Evolutionary conservation across 1,139 yeast species (phyloP), one percentile per base, ranked within the genome.

Genomic region (Debaryomyces coudertii): DNA sequence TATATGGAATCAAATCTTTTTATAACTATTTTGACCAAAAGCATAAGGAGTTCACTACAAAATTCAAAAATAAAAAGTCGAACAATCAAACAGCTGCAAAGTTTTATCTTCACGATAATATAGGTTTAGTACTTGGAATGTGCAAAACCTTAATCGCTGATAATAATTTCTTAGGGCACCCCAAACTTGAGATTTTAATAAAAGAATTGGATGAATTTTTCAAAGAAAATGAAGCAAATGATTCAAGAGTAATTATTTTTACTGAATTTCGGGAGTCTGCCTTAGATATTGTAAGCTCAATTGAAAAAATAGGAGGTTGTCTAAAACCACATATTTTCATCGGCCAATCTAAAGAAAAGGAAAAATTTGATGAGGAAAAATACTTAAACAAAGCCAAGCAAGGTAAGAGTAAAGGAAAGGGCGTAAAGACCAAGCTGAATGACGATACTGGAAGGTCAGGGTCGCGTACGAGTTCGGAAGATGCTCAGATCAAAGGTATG

Each of bases 221-320:
- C 47, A 58, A 65, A 4, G 60, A 66, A 8, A 60, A 66, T 0
- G 60, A 62, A 15, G 59, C 38, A 43, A 58, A 61, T 5, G 75
- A 77, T 42, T 87, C 96, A 1, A 79, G 89, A 52, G 95, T 86
- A 1, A 93, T 93, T 42, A 77, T 93, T 0, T 93, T 93, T 61
- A 88, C 96, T 0, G 97, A 90, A 59, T 80, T 82, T 51, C 77
- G 99, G 58, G 95, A 88, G 51, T 86, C 96, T 4, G 98, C 98
- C 0, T 70, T 89, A 30, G 97, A 90, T 52, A 86, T 95, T 44
- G 90, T 89, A 1, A 80, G 82, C 48, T 77, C 83, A 2, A 73
- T 93, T 29, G 88, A 83, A 51, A 48, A 54, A 1, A 49, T 52
- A 6, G 56, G 55, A 3, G 56, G 65, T 1, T 53, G 59, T 3